These are phyloP conservation scores for Coleophoma cylindrospora DNA, from an alignment of 2,329 filamentous ascomycete species.

Conservation along the genomic window DNA sequence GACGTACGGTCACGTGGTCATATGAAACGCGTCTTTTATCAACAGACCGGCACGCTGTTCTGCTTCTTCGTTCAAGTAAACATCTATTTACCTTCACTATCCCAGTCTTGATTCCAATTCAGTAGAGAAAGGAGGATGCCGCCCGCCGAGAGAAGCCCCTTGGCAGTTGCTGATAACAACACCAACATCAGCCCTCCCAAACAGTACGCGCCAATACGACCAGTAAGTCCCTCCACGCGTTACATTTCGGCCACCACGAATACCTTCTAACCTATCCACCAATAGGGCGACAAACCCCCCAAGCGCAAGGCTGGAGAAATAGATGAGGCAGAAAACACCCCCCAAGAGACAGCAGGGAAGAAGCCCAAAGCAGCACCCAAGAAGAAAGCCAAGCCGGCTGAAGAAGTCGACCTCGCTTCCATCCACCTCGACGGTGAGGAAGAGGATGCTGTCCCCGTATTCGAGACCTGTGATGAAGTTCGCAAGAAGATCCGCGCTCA, in stretches of 20 bases:
- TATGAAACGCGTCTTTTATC: no score
- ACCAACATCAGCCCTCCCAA: not conserved
- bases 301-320: not conserved
- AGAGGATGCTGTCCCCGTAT: constrained; percentile 38
- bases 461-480: constrained; percentile 50
- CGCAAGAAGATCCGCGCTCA: constrained; percentile 47
- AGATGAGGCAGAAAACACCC: not conserved
- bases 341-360: not conserved
- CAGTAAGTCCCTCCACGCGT: not conserved
- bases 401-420: constrained; percentile 28
- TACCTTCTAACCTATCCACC: not conserved
- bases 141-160: not conserved
- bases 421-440: constrained; percentile 42
- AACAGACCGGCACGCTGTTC: no score
- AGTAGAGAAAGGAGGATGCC: not conserved
- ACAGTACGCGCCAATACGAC: not conserved
- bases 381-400: constrained; percentile 1
- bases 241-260: not conserved
- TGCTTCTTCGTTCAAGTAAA: no score
- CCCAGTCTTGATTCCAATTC: no score
- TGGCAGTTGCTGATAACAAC: not conserved
- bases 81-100: no score
- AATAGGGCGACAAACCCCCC: not conserved
- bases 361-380: not conserved
- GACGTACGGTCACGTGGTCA: no score